Base-by-base conservation (phyloP, 768 basidiomycete genomes). In the Daedaleopsis nitida region DNA sequence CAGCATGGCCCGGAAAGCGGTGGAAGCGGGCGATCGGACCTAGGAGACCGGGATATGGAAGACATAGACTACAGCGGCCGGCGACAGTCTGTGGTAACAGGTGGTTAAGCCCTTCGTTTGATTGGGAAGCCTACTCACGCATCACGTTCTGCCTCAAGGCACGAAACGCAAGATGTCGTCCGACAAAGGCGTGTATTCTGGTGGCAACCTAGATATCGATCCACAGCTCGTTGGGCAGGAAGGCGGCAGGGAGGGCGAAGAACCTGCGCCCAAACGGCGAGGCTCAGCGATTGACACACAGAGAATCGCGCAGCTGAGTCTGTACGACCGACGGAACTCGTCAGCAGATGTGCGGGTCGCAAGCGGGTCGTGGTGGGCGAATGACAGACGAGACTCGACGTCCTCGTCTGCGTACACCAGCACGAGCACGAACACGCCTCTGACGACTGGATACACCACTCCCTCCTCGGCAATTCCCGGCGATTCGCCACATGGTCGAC, bases 151-250 rank as follows among this genome's bases (percentile, higher is more conserved):
- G 65, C 70, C 67, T 70, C 85, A 86, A 68, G 90, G 91, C 55
- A 86, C 84, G 59, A 94, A 94, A 73, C 84, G 92, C 66, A 94
- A 94, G 77, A 87, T 92, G 80, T 92, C 91, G 23, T 78, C 81
- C 64, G 90, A 91, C 78, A 81, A 83, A 58, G 76, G 76, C 54
- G 73, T 72, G 24, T 76, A 83, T 68, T 70, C 80, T n/a, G 74
- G 83, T 21, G 76, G 82, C 34, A 80, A 80, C 51, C 86, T 87
- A 66, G 89, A 90, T 66, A 74, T 82, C 52, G 90, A 91, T 68
- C 75, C 85, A 6, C 86, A 86, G 62, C 77, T 92, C 54, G 80
- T 82, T 45, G 90, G 88, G 17, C 86, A 86, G 52, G 89, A 89
- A 39, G 77, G 87, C 48, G 83, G 85, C 19, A 86, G 83, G 50